phyloP scores from a whole-genome alignment of 192 early-diverging fungal genomes.

The Phlyctochytrium arcticum region DNA sequence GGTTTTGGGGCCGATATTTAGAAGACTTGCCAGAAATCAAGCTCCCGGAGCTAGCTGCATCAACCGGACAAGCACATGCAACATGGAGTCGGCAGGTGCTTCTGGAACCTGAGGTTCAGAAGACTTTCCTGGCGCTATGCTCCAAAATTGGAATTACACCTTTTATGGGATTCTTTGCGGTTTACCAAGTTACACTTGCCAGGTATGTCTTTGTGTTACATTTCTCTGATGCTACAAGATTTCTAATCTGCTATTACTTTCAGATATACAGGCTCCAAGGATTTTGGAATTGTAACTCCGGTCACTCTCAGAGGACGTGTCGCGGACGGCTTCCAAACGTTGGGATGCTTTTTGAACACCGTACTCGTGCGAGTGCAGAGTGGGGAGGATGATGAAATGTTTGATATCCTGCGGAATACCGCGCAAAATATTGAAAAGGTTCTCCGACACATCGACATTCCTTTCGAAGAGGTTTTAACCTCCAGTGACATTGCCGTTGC shows the following conservation, averaged over 20 bases:
- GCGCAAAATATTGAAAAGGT: not conserved
- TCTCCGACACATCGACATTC: constrained; percentile 5
- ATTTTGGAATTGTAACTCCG: constrained; percentile 4
- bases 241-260: not conserved
- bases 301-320: not conserved
- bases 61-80: not conserved
- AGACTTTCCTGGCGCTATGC: not conserved
- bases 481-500: not conserved
- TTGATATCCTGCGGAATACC: not conserved
- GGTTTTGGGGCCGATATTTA: no score
- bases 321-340: not conserved
- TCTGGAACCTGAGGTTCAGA: not conserved
- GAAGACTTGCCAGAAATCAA: no score
- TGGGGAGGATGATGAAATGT: not conserved
- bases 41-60: no score
- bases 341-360: constrained; percentile 14
- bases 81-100: not conserved
- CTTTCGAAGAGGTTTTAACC: constrained; percentile 13
- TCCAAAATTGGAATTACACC: not conserved
- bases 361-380: not conserved
- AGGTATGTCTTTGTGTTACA: not conserved
- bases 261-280: not conserved
- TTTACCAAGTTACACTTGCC: not conserved
- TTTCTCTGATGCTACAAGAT: not conserved
- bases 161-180: constrained; percentile 1